Evolutionary conservation across 805 yeast species (phyloP), one percentile per base, ranked within the genome.

Genomic region (Hanseniaspora singularis): DNA sequence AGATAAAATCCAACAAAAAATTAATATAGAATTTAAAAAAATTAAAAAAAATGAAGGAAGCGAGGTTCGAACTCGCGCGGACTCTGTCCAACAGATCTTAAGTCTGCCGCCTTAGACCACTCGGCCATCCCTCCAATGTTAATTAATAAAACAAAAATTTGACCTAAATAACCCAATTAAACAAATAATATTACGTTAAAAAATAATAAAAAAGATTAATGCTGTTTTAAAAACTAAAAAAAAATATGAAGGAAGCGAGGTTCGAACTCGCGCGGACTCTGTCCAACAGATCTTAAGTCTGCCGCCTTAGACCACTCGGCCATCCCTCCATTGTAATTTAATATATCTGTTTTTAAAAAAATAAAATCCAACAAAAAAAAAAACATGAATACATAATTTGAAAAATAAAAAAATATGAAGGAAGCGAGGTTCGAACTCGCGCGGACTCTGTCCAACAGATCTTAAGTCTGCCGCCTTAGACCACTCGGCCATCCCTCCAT

Each of bases 401-500:
- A 16, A 32, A 30, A 18, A 23, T 47, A 56, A 58, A 57, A 57
- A 51, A 53, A n/a, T 53, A 46, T 61, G 64, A 57, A 56, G 63
- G 63, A 58, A 60, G 64, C 64, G 64, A 61, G 64, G 63, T 61
- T 61, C 64, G 64, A 61, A 61, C 64, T 61, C 64, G 63, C 62
- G 63, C 64, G 64, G 63, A 60, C 64, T 58, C 58, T 56, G 62
- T 58, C 64, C 65, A 62, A 59, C 64, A 62, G 65, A 62, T 62
- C 65, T 62, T 62, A 62, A 58, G 58, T 61, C 64, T 61, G 64
- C 58, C 64, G 64, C 64, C 64, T 60, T 61, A 60, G 62, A 62
- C 66, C 65, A 59, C 65, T 62, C 66, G 66, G 66, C 65, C 66
- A 63, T 61, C 64, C 64, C 64, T 59, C 65, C 64, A 54, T 37